Base-by-base conservation (phyloP, 495 filamentous ascomycete genomes). In the Hypoxylon fragiforme region DNA sequence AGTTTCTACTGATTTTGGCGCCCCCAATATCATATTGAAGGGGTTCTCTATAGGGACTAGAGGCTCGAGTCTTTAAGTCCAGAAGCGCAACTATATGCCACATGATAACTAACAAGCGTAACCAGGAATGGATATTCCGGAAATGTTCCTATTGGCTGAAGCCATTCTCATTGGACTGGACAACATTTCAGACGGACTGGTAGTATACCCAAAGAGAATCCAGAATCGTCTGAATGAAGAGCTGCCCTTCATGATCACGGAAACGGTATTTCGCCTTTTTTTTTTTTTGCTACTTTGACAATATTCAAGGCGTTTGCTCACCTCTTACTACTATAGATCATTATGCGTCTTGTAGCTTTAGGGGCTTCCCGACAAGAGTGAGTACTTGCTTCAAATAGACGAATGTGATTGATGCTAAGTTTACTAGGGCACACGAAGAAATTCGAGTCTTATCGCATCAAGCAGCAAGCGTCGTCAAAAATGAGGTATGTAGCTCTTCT, bases 371-470 rank as follows among this genome's bases (percentile, higher is more conserved):
- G 95, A 42, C 94, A 98, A 68, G 88, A 96, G n/a, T n/a, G n/a
- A n/a, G n/a, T n/a, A n/a, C n/a, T n/a, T n/a, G n/a, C n/a, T n/a
- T n/a, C n/a, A n/a, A n/a, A n/a, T n/a, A n/a, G n/a, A n/a, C n/a
- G n/a, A n/a, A n/a, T n/a, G n/a, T n/a, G n/a, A n/a, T n/a, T n/a
- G n/a, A n/a, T n/a, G n/a, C n/a, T n/a, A n/a, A n/a, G n/a, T n/a
- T n/a, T n/a, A n/a, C n/a, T n/a, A n/a, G n/a, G 18, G 87, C 94
- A 2, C 95, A 98, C 69, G 94, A 97, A 74, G 77, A 90, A 65
- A 91, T 97, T 73, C 83, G 88, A 48, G 88, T 96, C 11, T 78
- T 97, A 50, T 88, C 83, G n/a, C 91, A 92, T 70, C 77, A 97
- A 74, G 91, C 94, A 3, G 80, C 79, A 54, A 78, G 78, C 31